Evolutionary conservation across 345 rosid genomes (phyloP), one percentile per base, ranked within the genome.

Genomic region (Citrus australasica): DNA sequence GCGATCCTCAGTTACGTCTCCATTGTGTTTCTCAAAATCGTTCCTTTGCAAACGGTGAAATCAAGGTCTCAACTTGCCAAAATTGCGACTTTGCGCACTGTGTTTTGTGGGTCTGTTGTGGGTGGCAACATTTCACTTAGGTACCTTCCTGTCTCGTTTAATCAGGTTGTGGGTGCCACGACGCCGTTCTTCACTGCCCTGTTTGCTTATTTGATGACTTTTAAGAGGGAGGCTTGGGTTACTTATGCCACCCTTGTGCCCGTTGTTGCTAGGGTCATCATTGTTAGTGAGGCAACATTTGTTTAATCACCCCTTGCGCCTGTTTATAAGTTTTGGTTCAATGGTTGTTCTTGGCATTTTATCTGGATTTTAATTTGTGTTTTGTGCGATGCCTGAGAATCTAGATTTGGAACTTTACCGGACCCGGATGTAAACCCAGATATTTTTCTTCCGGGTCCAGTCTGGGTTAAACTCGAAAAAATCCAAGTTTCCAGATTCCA

Each of bases 91-190:
- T 79, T 95, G 38, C 90, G 98, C 84, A 83, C 90, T 42, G 98
- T 93, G 9, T 93, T 95, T 66, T 95, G 98, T 74, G 92, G 86
- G 55, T 95, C 98, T 27, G 98, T 95, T 55, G 98, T 93, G 25
- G 98, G 98, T 7, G 98, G 98, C 8, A 95, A 95, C 72, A 88
- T 95, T 19, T 93, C 98, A 0, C 89, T 95, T 19, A 86, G 97
- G 59, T 95, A 86, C 82, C 91, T 95, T 65, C 98, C 98, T 0
- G 98, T 93, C 4, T 92, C 97, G 4, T 95, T 95, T 80, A 95
- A 95, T 73, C 98, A 93, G 84, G 98, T 97, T 33, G 98, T 93
- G 27, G 98, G 98, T 38, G 98, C 99, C 42, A 93, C 98, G 46
- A 93, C 99, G 7, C 98, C 98, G 0, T 92, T 93, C 81, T 95